phyloP scores from a whole-genome alignment of 495 filamentous ascomycete genomes.

The Penicillium alfredii region DNA sequence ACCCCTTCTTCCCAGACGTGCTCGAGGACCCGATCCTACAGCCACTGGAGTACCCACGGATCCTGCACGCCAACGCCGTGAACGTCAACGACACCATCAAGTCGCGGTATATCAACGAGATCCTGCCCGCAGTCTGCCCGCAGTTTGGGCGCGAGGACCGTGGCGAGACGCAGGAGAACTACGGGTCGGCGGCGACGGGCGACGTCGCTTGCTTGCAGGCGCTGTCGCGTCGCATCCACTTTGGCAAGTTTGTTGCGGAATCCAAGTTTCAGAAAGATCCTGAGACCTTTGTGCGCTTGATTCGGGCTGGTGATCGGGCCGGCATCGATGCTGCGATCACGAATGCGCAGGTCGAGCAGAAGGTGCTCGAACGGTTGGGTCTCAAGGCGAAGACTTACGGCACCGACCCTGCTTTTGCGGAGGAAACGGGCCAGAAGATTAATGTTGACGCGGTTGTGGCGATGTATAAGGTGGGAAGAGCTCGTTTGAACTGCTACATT shows the following conservation, averaged over 20 bases:
- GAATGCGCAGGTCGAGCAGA: conserved; percentile 78
- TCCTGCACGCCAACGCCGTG: conserved; percentile 88
- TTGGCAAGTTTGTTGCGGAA: conserved; percentile 98
- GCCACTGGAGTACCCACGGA: conserved; percentile 82
- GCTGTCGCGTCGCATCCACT: conserved; percentile 87
- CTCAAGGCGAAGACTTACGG: conserved; percentile 96
- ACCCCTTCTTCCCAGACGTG: conserved; percentile 89
- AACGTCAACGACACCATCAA: conserved; percentile 89
- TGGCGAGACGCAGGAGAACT: conserved; percentile 87
- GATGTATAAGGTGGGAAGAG: conserved; percentile 71
- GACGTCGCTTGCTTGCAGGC: conserved; percentile 91
- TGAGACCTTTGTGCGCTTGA: conserved; percentile 72
- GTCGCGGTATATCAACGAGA: conserved; percentile 69
- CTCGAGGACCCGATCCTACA: conserved; percentile 76
- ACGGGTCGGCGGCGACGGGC: conserved; percentile 84
- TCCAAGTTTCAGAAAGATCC: conserved; percentile 88
- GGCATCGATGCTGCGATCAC: conserved; percentile 90
- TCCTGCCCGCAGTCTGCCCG: conserved; percentile 78
- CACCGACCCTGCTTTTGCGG: conserved; percentile 71
- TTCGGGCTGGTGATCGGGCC: conserved; percentile 67
- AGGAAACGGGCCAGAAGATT: conserved; percentile 62
- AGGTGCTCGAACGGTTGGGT: conserved; percentile 80
- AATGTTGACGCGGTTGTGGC: conserved; percentile 86
- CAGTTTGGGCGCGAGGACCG: conserved; percentile 66
- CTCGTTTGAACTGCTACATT: conserved; percentile 1